These are phyloP conservation scores for Fusarium ambrosium DNA, from an alignment of 2,329 filamentous ascomycete species.

Conservation along the genomic window DNA sequence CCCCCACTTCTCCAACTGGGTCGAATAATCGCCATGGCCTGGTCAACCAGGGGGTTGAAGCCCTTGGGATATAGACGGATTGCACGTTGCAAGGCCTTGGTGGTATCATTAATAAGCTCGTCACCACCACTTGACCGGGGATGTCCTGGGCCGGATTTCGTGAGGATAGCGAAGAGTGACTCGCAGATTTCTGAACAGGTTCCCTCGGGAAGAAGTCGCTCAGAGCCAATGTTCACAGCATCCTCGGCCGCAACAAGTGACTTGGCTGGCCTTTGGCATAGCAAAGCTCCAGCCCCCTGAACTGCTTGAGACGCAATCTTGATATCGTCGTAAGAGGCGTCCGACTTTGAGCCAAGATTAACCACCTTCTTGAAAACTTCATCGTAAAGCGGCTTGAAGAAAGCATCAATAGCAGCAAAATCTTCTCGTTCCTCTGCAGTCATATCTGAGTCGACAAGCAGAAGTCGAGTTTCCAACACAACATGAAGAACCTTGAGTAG, in stretches of 20 bases:
- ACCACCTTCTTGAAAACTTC: conserved; percentile 59
- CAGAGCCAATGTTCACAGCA: conserved; percentile 6
- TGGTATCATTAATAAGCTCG: conserved; percentile 58
- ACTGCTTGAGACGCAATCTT: conserved; percentile 60
- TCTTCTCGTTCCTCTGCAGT: conserved; percentile 53
- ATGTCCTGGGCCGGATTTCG: conserved; percentile 39
- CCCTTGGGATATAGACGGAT: conserved; percentile 53
- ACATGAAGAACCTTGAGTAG: conserved; percentile 66
- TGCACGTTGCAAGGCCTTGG: conserved; percentile 57
- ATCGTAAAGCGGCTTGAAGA: conserved; percentile 59
- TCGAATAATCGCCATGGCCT: conserved; percentile 46
- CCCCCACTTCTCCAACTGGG: conserved; percentile 38
- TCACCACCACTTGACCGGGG: conserved; percentile 46
- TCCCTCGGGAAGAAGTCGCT: conserved; percentile 52
- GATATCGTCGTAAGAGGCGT: conserved; percentile 54
- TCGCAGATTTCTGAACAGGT: conserved; percentile 57
- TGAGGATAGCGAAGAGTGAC: conserved; percentile 50
- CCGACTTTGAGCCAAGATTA: conserved; percentile 44
- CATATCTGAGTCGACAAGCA: conserved; percentile 53
- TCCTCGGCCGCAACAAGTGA: conserved; percentile 14
- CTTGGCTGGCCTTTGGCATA: conserved; percentile 55
- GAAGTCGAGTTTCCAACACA: conserved; percentile 61
- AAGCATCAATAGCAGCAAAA: conserved; percentile 53
- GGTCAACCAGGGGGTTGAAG: conserved; percentile 52
- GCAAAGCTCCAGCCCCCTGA: conserved; percentile 61